phyloP scores from a whole-genome alignment of 2,329 filamentous ascomycete genomes.

The Phaeophleospora eucalypticola region DNA sequence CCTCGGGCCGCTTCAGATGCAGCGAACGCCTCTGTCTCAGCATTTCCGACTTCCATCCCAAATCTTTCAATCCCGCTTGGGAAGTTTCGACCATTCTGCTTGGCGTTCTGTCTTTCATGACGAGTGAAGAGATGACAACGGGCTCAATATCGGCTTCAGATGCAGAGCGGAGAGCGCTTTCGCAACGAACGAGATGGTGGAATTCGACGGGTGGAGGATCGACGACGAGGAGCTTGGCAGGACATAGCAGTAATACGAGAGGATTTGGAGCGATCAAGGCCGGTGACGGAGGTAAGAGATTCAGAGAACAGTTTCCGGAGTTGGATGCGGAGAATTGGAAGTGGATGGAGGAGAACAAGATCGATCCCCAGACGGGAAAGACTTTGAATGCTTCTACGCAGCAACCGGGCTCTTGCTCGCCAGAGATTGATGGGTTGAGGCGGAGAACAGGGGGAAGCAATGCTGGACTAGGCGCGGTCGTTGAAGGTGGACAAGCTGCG shows the following conservation, averaged over 20 bases:
- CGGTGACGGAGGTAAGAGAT: conserved; percentile 89
- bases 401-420: conserved; percentile 52
- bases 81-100: conserved; percentile 95
- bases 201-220: conserved; percentile 89
- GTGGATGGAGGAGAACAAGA: conserved; percentile 80
- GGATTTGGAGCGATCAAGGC: conserved; percentile 78
- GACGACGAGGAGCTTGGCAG: conserved; percentile 45
- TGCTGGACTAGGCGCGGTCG: conserved; percentile 57
- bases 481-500: conserved; percentile 73
- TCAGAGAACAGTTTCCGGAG: conserved; percentile 84
- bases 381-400: conserved; percentile 26
- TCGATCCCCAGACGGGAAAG: conserved; percentile 71
- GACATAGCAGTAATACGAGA: conserved; percentile 41
- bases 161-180: conserved; percentile 72
- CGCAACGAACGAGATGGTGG: conserved; percentile 84
- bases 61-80: conserved; percentile 97
- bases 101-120: conserved; percentile 95
- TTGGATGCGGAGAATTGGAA: conserved; percentile 83
- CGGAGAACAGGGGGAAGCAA: conserved; percentile 41
- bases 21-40: conserved; percentile 88
- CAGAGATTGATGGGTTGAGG: conserved; percentile 59
- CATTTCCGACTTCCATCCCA: conserved; percentile 96
- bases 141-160: conserved; percentile 76
- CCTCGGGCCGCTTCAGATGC: conserved; percentile 89
- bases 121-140: conserved; percentile 96